These are phyloP conservation scores for Casuarina equisetifolia DNA, from an alignment of 306 rosid genomes.

Conservation along the genomic window DNA sequence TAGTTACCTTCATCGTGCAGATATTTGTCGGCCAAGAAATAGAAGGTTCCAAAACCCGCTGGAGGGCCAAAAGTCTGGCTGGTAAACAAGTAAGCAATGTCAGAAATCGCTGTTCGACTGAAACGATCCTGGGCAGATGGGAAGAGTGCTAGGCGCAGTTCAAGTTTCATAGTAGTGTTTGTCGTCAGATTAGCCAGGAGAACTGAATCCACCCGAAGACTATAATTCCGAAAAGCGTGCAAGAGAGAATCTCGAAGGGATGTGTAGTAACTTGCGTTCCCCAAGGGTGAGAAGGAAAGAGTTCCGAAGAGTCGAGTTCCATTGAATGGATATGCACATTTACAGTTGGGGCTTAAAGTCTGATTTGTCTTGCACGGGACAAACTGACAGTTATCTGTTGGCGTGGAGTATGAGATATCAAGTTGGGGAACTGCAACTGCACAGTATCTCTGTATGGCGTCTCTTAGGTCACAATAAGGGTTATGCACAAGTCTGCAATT, in stretches of 20 bases:
- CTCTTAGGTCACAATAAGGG: constrained; percentile 43
- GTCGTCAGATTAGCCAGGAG: constrained; percentile 33
- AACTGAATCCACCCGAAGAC: constrained; percentile 50
- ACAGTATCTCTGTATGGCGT: constrained; percentile 37
- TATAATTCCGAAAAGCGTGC: neutral
- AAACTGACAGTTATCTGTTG: constrained; percentile 36
- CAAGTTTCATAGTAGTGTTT: constrained; percentile 35
- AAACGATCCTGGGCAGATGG: constrained; percentile 46
- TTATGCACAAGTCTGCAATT: constrained; percentile 54
- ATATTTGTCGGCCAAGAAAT: constrained; percentile 24
- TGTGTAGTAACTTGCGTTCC: constrained; percentile 26
- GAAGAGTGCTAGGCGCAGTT: constrained; percentile 43
- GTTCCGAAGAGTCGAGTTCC: constrained; percentile 62
- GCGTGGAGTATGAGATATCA: constrained; percentile 27
- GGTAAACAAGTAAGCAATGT: constrained; percentile 48
- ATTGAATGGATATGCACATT: constrained; percentile 61
- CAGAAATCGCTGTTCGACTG: constrained; percentile 39
- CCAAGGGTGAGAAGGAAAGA: constrained; percentile 52
- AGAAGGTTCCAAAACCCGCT: constrained; percentile 48
- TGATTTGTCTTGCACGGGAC: constrained; percentile 34
- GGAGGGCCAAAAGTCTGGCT: constrained; percentile 51
- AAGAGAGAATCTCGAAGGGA: constrained; percentile 31
- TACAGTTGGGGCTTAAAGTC: constrained; percentile 62
- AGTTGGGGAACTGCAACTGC: constrained; percentile 7
- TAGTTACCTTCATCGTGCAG: constrained; percentile 35